Evolutionary conservation across 371 early-diverging fungal species (phyloP), one percentile per base, ranked within the genome.

Genomic region (Nematocida ironsii): DNA sequence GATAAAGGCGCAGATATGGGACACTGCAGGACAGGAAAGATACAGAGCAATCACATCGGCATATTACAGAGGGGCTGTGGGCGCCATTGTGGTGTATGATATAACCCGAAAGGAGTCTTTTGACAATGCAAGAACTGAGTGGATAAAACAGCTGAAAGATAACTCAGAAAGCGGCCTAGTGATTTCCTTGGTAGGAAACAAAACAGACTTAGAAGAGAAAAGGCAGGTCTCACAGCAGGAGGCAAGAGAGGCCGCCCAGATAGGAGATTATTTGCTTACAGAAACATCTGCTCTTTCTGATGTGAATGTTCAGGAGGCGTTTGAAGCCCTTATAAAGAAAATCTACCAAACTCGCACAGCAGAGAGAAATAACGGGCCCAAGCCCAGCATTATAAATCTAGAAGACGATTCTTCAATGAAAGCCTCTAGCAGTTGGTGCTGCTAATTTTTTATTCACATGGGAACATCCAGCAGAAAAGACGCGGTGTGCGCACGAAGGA

Each of bases 1-100:
- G 39, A 94, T 99, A 84, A 99, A 99, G 88, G 95, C 96, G 45
- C 98, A 99, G 88, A 96, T 99, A 84, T 99, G 99, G 99, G 98
- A 96, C 85, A 95, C 96, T 72, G 89, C 89, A 27, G 89, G 89
- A 13, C 89, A 89, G 72, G 89, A 89, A 78, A 80, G 89, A 72
- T 89, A 88, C 82, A 73, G 88, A 58, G 88, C 89, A 16, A 88
- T 89, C 20, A 89, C 86, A n/a, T 85, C 86, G 47, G 87, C 89
- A 50, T 99, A 97, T 87, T 99, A 99, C 88, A 94, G 99, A 85
- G 98, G 98, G 18, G 95, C 99, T n/a, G 92, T 93, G 11, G 99
- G 98, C 57, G 97, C 98, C 55, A 89, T 97, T 83, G 89, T 98
- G 54, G 98, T 97, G 16, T 98, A 97, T 86, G 98, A 99, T 88